These are phyloP conservation scores for Neurospora pannonica DNA, from an alignment of 495 filamentous ascomycete species.

Conservation along the genomic window DNA sequence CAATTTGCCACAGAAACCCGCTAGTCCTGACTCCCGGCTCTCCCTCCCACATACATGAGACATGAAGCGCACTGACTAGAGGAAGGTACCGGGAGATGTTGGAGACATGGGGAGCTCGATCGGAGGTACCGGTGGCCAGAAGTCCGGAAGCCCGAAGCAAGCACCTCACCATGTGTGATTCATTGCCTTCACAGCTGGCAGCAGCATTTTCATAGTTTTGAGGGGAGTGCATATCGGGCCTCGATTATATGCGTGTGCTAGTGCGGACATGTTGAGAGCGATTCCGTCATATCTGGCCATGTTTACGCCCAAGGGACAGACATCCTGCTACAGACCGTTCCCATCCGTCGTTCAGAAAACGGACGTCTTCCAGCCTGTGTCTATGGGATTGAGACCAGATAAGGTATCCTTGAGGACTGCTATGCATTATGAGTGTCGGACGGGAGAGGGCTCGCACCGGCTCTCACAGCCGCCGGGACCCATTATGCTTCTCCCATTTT, in stretches of 20 bases:
- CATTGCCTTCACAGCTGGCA: neutral
- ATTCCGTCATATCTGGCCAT: neutral
- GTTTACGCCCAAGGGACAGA: neutral
- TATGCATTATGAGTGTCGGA: neutral
- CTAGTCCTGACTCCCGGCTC: neutral
- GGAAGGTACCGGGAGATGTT: neutral
- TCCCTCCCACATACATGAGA: neutral
- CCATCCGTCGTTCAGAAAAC: neutral
- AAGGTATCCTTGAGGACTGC: neutral
- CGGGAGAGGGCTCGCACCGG: neutral
- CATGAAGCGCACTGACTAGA: neutral
- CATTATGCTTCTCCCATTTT: neutral
- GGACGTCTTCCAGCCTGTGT: neutral
- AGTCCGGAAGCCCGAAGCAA: neutral
- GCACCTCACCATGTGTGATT: neutral
- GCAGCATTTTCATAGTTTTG: neutral
- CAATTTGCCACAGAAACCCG: neutral
- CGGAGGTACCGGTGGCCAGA: neutral
- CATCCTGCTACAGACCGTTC: neutral
- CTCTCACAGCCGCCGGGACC: neutral
- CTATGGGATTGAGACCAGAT: neutral
- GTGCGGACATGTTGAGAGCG: neutral
- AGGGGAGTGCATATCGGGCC: neutral
- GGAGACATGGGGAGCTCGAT: neutral
- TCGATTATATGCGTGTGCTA: neutral